phyloP scores from a whole-genome alignment of 2,329 filamentous ascomycete genomes.

The Paradendryphiella salina region DNA sequence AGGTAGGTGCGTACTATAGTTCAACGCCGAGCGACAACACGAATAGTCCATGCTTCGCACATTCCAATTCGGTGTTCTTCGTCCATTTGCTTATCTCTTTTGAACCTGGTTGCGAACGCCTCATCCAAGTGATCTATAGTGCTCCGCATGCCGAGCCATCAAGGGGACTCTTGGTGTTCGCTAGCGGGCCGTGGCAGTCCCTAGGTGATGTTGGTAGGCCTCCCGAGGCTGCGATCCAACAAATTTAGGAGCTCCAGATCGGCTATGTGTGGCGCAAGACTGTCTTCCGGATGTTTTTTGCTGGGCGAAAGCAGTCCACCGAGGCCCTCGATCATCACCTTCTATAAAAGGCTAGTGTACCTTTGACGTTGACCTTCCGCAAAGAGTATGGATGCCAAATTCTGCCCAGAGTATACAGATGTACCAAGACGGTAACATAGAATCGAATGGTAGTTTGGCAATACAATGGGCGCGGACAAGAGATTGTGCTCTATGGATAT shows the following conservation, averaged over 20 bases:
- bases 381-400: constrained; percentile 18
- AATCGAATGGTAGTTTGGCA: constrained; percentile 2
- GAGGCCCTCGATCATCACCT: constrained; percentile 7
- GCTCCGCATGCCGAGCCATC: constrained; percentile 4
- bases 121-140: neutral
- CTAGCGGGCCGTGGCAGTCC: neutral
- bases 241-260: neutral
- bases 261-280: constrained; percentile 1
- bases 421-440: constrained; percentile 15
- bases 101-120: neutral
- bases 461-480: neutral
- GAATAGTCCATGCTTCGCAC: constrained; percentile 1
- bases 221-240: neutral
- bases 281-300: neutral
- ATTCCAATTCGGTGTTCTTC: constrained; percentile 1
- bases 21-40: constrained; percentile 4
- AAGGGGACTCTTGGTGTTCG: constrained; percentile 1
- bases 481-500: neutral
- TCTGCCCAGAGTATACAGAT: constrained; percentile 10
- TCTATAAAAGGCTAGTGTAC: constrained; percentile 9
- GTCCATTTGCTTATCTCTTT: constrained; percentile 7
- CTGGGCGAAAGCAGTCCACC: constrained; percentile 4
- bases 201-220: neutral
- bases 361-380: constrained; percentile 13
- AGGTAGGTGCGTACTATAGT: neutral